phyloP scores from a whole-genome alignment of 2,329 filamentous ascomycete genomes.

The Tolypocladium endophyticum region DNA sequence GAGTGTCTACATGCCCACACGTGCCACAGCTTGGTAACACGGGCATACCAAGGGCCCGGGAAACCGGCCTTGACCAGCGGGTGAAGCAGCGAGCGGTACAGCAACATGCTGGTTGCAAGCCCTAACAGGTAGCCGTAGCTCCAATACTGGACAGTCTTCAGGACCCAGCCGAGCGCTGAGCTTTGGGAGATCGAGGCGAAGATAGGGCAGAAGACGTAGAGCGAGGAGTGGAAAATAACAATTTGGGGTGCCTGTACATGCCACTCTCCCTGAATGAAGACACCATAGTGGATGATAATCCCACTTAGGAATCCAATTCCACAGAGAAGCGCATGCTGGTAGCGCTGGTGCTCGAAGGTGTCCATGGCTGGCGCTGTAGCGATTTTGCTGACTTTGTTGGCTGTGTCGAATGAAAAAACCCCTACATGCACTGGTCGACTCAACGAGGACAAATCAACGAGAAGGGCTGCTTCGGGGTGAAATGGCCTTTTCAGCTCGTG shows the following conservation, averaged over 20 bases:
- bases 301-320: neutral
- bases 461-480: neutral
- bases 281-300: neutral
- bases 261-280: neutral
- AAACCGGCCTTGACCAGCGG: constrained; percentile 21
- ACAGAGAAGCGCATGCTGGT: neutral
- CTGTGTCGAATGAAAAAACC: neutral
- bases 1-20: constrained; percentile 14
- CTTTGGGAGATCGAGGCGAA: neutral
- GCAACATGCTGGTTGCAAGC: constrained; percentile 12
- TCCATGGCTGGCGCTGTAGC: neutral
- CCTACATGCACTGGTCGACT: neutral
- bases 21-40: constrained; percentile 26
- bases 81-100: constrained; percentile 29
- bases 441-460: neutral
- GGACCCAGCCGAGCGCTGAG: neutral
- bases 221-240: neutral
- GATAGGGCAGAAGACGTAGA: neutral
- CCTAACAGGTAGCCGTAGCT: constrained; percentile 11
- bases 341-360: neutral
- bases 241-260: neutral
- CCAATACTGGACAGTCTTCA: neutral
- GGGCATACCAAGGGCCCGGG: constrained; percentile 23
- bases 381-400: neutral
- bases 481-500: neutral